Percentiles rank a stretch among this genome's conserved stretches.
These are phyloP conservation scores for Polymyxa betae DNA, from an alignment of 208 protist genomes.

Conservation along the genomic window DNA sequence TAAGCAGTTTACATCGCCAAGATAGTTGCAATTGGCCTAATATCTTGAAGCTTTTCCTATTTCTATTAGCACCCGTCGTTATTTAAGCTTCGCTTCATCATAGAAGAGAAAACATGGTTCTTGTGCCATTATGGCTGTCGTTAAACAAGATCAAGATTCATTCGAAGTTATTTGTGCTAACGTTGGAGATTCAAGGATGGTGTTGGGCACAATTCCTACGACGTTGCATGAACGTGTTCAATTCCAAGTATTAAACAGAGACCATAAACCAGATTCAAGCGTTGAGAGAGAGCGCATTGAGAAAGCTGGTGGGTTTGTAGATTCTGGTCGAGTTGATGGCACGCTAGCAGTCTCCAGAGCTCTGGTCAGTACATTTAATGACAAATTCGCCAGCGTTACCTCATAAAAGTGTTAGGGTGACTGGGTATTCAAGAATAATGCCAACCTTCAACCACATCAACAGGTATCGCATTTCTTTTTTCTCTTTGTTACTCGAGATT, in stretches of 20 bases:
- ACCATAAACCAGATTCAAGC: not conserved
- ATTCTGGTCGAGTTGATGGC: not conserved
- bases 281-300: not conserved
- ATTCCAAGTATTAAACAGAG: not conserved
- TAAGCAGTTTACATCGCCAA: not conserved
- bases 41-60: not conserved
- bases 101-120: not conserved
- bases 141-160: not conserved
- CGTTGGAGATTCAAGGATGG: conserved; percentile 14
- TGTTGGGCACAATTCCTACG: not conserved
- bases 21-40: not conserved
- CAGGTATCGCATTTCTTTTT: too few species aligned
- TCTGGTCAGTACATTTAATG: not conserved
- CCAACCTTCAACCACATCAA: too few species aligned
- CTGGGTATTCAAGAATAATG: conserved; percentile 13
- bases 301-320: conserved; percentile 18
- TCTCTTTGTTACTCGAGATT: too few species aligned
- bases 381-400: too few species aligned
- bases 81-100: not conserved
- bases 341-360: conserved; percentile 36
- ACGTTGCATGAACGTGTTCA: not conserved
- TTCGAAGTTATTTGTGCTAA: conserved; percentile 22
- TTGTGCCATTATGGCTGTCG: conserved; percentile 10
- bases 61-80: not conserved
- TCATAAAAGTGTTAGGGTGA: too few species aligned